Percentiles rank a stretch among this genome's conserved stretches.
phyloP scores from a whole-genome alignment of 1,284 basidiomycete genomes.

The Ceratobasidium sp. region DNA sequence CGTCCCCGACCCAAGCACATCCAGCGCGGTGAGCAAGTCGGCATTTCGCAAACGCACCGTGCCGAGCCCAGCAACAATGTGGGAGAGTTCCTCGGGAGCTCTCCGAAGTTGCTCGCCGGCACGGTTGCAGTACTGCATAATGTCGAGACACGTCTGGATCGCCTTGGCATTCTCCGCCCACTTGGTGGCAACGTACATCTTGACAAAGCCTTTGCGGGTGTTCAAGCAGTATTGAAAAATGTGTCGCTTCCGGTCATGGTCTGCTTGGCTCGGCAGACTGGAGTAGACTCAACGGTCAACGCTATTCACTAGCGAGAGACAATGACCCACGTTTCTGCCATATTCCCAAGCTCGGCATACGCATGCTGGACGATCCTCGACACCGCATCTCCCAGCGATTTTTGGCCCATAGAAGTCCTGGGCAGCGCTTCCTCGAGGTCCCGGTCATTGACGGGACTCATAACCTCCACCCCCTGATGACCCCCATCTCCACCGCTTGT shows the following conservation, averaged over 20 bases:
- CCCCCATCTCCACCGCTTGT: neutral
- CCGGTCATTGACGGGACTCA: constrained; percentile 5
- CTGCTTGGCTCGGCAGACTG: constrained; percentile 84
- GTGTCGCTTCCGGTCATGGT: constrained; percentile 78
- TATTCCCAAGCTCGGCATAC: constrained; percentile 82
- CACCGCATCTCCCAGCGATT: constrained; percentile 76
- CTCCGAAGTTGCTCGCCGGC: constrained; percentile 24
- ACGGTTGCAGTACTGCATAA: constrained; percentile 34
- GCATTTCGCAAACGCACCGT: constrained; percentile 81
- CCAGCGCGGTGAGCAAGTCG: constrained; percentile 86
- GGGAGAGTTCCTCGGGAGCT: constrained; percentile 40
- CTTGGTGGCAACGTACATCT: constrained; percentile 82
- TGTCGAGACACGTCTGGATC: constrained; percentile 61
- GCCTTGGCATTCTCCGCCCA: constrained; percentile 83
- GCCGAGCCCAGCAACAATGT: constrained; percentile 71
- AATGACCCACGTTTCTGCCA: constrained; percentile 79
- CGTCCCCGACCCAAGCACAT: constrained; percentile 82
- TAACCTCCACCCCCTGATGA: constrained; percentile 48
- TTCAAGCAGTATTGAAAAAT: constrained; percentile 88
- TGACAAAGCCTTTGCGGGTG: constrained; percentile 88
- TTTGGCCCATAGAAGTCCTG: constrained; percentile 74
- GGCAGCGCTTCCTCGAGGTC: constrained; percentile 78
- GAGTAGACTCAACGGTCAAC: constrained; percentile 16
- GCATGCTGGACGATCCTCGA: constrained; percentile 79
- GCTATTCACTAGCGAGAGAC: neutral